phyloP scores from a whole-genome alignment of 1,284 basidiomycete species.

The Papiliotrema terrestris region DNA sequence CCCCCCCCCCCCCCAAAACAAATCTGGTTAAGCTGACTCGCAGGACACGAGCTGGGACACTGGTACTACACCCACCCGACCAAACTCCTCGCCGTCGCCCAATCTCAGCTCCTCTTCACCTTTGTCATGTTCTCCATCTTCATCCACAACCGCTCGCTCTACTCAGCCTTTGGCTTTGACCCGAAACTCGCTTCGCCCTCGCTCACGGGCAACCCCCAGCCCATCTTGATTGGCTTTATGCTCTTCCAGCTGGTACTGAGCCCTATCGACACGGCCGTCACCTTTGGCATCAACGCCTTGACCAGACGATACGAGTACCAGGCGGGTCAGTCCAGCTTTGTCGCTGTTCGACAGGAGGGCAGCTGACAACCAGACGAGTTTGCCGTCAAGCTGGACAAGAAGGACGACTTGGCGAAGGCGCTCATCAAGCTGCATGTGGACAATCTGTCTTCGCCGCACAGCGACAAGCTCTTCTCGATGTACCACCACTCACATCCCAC shows the following conservation, averaged over 20 bases:
- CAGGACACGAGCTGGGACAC: slow-evolving; percentile 88
- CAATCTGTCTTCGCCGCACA: slow-evolving; percentile 86
- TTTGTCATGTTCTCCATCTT: slow-evolving; percentile 88
- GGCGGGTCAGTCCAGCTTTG: slow-evolving; percentile 61
- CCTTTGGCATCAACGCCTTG: slow-evolving; percentile 72
- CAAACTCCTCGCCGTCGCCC: slow-evolving; percentile 79
- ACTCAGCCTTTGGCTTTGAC: slow-evolving; percentile 80
- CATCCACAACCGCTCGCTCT: slow-evolving; percentile 72
- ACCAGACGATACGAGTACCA: slow-evolving; percentile 84
- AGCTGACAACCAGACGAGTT: slow-evolving; percentile 40
- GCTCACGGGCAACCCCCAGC: slow-evolving; percentile 56
- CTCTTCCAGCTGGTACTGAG: slow-evolving; percentile 82
- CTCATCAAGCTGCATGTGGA: slow-evolving; percentile 80
- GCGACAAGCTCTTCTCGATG: slow-evolving; percentile 87
- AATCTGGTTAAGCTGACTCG: slow-evolving; percentile 60
- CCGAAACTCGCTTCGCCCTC: slow-evolving; percentile 57
- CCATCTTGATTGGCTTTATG: slow-evolving; percentile 83
- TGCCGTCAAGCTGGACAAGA: slow-evolving; percentile 42
- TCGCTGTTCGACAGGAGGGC: background rate
- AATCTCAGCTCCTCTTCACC: slow-evolving; percentile 80
- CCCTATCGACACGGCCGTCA: slow-evolving; percentile 73
- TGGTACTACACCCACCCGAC: slow-evolving; percentile 88
- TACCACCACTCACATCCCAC: slow-evolving; percentile 93
- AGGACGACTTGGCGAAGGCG: slow-evolving; percentile 68
- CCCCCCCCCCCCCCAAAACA: slow-evolving; percentile 60